These are phyloP conservation scores for Priceomyces castillae DNA, from an alignment of 805 yeast genomes.

Conservation along the genomic window DNA sequence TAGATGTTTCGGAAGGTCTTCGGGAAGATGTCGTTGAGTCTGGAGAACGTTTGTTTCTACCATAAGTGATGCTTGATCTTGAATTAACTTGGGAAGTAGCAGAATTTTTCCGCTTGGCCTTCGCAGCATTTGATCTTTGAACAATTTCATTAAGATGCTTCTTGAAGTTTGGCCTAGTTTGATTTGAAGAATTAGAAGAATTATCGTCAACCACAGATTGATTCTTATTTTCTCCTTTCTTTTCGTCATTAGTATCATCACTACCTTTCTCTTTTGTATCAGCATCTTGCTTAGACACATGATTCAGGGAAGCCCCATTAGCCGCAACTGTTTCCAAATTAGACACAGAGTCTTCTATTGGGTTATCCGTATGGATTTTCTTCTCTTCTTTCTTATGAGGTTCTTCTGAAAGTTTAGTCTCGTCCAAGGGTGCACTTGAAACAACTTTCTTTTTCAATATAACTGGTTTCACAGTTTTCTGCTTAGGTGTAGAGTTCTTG, in stretches of 20 bases:
- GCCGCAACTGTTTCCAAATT: too few species aligned
- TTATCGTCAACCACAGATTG: too few species aligned
- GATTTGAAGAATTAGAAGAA: conserved; percentile 2
- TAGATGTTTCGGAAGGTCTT: conserved; percentile 1
- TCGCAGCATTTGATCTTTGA: conserved; percentile 15
- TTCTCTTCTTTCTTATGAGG: neutral
- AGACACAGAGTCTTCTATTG: too few species aligned
- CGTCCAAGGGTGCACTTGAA: neutral
- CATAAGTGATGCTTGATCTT: neutral
- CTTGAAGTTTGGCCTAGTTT: conserved; percentile 32
- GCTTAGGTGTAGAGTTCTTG: conserved; percentile 23
- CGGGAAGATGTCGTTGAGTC: neutral
- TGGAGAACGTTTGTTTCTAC: neutral
- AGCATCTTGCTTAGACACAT: neutral
- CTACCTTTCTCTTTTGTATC: neutral
- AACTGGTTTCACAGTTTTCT: conserved; percentile 28
- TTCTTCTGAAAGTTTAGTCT: neutral
- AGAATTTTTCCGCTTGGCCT: conserved; percentile 11
- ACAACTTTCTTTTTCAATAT: conserved; percentile 36
- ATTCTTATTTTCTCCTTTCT: neutral
- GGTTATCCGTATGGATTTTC: neutral
- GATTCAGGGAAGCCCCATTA: too few species aligned
- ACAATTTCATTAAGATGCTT: conserved; percentile 29
- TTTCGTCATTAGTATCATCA: neutral
- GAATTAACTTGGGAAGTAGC: conserved; percentile 2